These are phyloP conservation scores for Sphaerulina vaccinii DNA, from an alignment of 2,329 filamentous ascomycete species.

Conservation along the genomic window DNA sequence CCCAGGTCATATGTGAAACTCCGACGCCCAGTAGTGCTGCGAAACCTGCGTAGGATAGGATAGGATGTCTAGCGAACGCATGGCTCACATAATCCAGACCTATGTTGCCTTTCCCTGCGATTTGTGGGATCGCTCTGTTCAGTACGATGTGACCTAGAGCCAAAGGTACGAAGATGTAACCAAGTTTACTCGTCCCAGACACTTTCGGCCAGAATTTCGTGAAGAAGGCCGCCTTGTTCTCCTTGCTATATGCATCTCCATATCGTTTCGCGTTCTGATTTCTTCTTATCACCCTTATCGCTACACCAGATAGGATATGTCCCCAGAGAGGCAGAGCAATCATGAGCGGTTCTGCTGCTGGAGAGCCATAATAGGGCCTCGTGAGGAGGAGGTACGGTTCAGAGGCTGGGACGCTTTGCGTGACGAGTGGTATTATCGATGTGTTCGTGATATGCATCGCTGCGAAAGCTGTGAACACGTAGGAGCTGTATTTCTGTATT, in stretches of 20 bases:
- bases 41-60: constrained; percentile 68
- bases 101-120: constrained; percentile 81
- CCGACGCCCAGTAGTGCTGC: constrained; percentile 64
- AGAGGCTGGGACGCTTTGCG: constrained; percentile 68
- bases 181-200: constrained; percentile 68
- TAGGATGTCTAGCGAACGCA: constrained; percentile 71
- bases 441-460: constrained; percentile 78
- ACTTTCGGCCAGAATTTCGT: constrained; percentile 64
- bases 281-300: constrained; percentile 71
- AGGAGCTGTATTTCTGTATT: constrained; percentile 85
- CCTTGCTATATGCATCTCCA: constrained; percentile 62
- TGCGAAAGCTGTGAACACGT: constrained; percentile 75
- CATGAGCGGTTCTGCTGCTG: constrained; percentile 74
- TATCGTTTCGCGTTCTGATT: constrained; percentile 71
- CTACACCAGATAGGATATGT: constrained; percentile 75
- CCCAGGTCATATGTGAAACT: constrained; percentile 79
- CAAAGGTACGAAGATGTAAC: constrained; percentile 67
- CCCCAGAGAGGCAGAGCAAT: constrained; percentile 71
- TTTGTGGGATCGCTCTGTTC: constrained; percentile 72
- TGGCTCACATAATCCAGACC: constrained; percentile 81
- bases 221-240: constrained; percentile 35
- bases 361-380: constrained; percentile 86
- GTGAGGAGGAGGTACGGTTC: constrained; percentile 89
- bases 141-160: constrained; percentile 70
- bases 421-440: constrained; percentile 73